Evolutionary conservation across 139 green algal genomes (phyloP), one percentile per base, ranked within the genome.

Genomic region (Tetradesmus lagerheimii): DNA sequence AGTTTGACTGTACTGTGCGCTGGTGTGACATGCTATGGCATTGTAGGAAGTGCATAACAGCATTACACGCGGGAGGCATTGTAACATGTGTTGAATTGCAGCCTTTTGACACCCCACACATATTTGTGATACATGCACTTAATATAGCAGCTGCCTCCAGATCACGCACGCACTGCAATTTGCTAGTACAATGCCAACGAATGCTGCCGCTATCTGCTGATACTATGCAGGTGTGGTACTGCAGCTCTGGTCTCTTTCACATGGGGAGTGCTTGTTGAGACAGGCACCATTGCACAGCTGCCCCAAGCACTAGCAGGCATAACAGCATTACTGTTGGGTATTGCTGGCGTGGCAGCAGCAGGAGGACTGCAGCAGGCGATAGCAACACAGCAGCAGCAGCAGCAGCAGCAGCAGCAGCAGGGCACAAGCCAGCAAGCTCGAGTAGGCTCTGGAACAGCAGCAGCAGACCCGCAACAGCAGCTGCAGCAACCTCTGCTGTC

Each of bases 171-270:
- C n/a, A n/a, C n/a, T n/a, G n/a, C n/a, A n/a, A n/a, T n/a, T n/a
- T n/a, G n/a, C n/a, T n/a, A n/a, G n/a, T n/a, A n/a, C n/a, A n/a
- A n/a, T n/a, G n/a, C n/a, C n/a, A 64, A 64, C 3, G 18, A 20
- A 20, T 64, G 50, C 50, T 64, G 50, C 50, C 25, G 50, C 15
- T 14, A 25, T 25, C 16, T 64, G 50, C 14, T 64, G 37, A 14
- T 14, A n/a, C 38, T 45, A 35, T 82, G n/a, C 76, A 84, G 79
- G 79, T 76, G 80, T 34, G 83, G 83, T 4, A 89, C 83, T 1
- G 83, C 83, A n/a, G 62, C 83, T 5, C 37, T 89, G 1, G 83
- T 89, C 0, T 89, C 83, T 0, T 89, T 89, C 29, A 38, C 37
- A 0, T 80, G 75, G 43, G 83, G 83, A 20, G 64, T 34, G 11